phyloP scores from a whole-genome alignment of 208 protist species.

The Acanthamoeba castellanii region DNA sequence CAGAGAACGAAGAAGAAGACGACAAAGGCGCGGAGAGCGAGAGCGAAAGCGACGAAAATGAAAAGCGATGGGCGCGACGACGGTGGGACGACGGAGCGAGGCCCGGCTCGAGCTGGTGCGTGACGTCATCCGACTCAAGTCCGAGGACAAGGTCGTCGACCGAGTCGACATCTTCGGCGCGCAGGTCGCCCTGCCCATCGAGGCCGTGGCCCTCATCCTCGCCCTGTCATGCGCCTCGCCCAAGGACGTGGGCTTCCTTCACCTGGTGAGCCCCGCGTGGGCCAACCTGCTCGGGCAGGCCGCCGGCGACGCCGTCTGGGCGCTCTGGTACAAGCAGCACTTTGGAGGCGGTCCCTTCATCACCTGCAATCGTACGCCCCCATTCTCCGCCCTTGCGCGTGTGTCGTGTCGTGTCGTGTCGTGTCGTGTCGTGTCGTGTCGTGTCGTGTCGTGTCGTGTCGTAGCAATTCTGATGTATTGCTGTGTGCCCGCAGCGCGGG shows the following conservation, averaged over 20 bases:
- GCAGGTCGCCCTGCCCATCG: background rate
- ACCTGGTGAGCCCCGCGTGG: background rate
- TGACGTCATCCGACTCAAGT: background rate
- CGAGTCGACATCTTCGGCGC: background rate
- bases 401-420: background rate
- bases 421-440: no score
- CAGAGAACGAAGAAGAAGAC: background rate
- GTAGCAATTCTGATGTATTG: no score
- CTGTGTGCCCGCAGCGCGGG: background rate
- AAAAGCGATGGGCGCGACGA: background rate
- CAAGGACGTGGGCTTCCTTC: slow-evolving; percentile 4
- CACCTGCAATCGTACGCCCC: slow-evolving; percentile 21
- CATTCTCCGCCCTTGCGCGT: background rate
- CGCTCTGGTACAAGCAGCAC: slow-evolving; percentile 21
- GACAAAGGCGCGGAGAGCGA: background rate
- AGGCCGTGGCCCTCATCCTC: background rate
- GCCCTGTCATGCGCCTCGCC: background rate
- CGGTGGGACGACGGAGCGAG: background rate
- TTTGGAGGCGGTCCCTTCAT: slow-evolving; percentile 25
- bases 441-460: no score
- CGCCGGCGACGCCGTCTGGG: background rate
- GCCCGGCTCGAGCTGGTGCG: slow-evolving; percentile 2
- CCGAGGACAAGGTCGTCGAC: background rate
- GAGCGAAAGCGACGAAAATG: background rate
- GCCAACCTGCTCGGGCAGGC: background rate